Evolutionary conservation across 768 basidiomycete species (phyloP).

Genomic region (Podaxis rugospora): DNA sequence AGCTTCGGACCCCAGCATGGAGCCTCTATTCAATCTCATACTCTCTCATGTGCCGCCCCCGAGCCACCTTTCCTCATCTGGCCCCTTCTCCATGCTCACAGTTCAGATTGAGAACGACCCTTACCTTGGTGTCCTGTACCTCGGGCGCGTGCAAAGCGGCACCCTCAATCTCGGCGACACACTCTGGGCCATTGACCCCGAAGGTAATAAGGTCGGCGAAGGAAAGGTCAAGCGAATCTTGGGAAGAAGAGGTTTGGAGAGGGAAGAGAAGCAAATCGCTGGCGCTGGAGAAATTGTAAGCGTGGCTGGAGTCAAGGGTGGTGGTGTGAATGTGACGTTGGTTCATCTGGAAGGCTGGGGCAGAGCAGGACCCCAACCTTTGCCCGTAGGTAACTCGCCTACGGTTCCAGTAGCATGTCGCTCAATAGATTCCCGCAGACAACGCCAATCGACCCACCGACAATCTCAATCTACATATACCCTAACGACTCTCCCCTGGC

Average conservation of each 20-base stretch:
- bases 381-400: conserved; percentile 27
- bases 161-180: conserved; percentile 34
- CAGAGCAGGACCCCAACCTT: conserved; percentile 31
- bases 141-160: conserved; percentile 42
- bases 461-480: conserved; percentile 42
- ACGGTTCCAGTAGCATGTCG: background rate
- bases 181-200: conserved; percentile 32
- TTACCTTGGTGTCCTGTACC: conserved; percentile 45
- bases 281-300: conserved; percentile 47
- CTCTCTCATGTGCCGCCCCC: conserved; percentile 40
- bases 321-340: conserved; percentile 42
- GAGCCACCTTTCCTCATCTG: conserved; percentile 27
- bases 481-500: conserved; percentile 46
- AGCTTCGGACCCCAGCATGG: conserved; percentile 27
- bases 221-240: conserved; percentile 46
- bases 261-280: conserved; percentile 38
- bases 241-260: conserved; percentile 33
- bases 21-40: conserved; percentile 42
- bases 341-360: conserved; percentile 42
- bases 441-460: conserved; percentile 48
- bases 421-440: conserved; percentile 21
- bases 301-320: conserved; percentile 43
- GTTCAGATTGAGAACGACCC: conserved; percentile 48
- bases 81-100: conserved; percentile 48
- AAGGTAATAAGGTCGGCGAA: conserved; percentile 43